Evolutionary conservation across 768 basidiomycete species (phyloP).

Genomic region (Paxillus rubicundulus): DNA sequence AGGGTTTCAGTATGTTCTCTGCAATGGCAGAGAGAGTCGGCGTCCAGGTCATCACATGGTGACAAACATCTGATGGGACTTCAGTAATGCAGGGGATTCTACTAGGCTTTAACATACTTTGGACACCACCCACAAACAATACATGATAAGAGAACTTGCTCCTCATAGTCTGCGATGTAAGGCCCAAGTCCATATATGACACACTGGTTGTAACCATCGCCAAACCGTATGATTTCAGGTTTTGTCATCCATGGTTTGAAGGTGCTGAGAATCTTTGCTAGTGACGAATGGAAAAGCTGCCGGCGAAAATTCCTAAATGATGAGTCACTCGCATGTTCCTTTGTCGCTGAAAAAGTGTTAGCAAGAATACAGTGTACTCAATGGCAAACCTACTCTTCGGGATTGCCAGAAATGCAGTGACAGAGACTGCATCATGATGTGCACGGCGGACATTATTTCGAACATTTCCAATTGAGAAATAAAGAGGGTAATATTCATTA

Average conservation of each 20-base stretch:
- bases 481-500: constrained; percentile 9
- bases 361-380: neutral
- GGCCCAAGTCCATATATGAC: constrained; percentile 20
- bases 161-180: constrained; percentile 22
- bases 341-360: neutral
- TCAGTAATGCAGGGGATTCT: neutral
- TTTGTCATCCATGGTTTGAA: constrained; percentile 14
- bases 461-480: constrained; percentile 2
- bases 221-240: constrained; percentile 13
- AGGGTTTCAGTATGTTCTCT: constrained; percentile 20
- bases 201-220: constrained; percentile 16
- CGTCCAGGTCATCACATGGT: neutral
- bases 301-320: constrained; percentile 16
- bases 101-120: constrained; percentile 2
- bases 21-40: constrained; percentile 1
- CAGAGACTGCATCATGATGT: constrained; percentile 1
- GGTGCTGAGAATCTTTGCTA: constrained; percentile 10
- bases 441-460: neutral
- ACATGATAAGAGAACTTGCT: constrained; percentile 14
- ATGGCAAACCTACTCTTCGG: constrained; percentile 24
- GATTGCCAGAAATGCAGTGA: constrained; percentile 32
- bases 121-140: constrained; percentile 19
- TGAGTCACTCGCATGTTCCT: constrained; percentile 2
- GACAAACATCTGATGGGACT: neutral
- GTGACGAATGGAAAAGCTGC: constrained; percentile 20